Evolutionary conservation across 768 basidiomycete genomes (phyloP), one percentile per base, ranked within the genome.

Genomic region (Lactarius hatsudake): DNA sequence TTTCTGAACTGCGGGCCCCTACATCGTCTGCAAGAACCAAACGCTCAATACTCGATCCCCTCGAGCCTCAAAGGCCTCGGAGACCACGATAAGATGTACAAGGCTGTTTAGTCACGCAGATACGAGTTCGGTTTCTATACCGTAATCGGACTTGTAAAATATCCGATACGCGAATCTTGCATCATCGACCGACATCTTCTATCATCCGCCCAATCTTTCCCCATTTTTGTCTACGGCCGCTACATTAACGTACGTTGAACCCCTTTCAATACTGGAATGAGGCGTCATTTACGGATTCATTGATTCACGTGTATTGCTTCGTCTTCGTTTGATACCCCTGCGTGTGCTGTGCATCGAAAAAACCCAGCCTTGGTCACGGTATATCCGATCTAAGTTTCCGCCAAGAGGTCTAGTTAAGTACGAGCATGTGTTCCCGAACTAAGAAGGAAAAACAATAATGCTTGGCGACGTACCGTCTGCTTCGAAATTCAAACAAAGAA

Each of bases 121-220:
- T 40, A 34, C 40, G 23, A 58, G 28, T 34, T 38, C 34, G 34
- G 32, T 48, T 30, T 30, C 32, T 18, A 42, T 57, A 32, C 40
- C 61, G 61, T 63, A 63, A 59, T 63, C 58, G 66, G 66, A 59
- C 45, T 63, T 64, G 40, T 43, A 34, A 5, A 30, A 54, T 30
- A 10, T 26, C 66, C 38, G 61, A 17, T 26, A 18, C 36, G 48
- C 32, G 57, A 63, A 55, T 60, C 59, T 57, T 61, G 62, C 67
- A 67, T 61, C 63, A 64, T 36, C 59, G 58, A 51, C 42, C 23
- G n/a, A 51, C 48, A 23, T 12, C 51, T 36, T 60, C 53, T 54
- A 63, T 63, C 65, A 48, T 26, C 12, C 13, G 51, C 43, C 48
- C 56, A 28, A 64, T 64, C 61, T 59, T 36, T 63, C 43, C 34